phyloP scores from a whole-genome alignment of 2,329 filamentous ascomycete genomes.

The Verticillium nubilum region DNA sequence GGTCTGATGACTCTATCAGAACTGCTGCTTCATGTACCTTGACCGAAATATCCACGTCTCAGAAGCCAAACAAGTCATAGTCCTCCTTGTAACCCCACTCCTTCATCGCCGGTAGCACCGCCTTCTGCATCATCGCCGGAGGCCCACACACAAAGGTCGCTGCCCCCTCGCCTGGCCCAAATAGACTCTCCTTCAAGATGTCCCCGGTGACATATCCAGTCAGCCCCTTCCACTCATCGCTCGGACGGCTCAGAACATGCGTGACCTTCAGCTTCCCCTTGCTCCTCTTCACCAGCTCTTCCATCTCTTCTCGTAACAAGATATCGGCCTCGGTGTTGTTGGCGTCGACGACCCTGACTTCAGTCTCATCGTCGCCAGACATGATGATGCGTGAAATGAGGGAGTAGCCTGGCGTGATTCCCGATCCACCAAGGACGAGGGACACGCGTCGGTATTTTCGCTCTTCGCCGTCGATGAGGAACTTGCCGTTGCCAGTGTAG shows the following conservation, averaged over 20 bases:
- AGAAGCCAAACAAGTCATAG: slow-evolving; percentile 38
- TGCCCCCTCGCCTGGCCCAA: slow-evolving; percentile 31
- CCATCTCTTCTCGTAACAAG: slow-evolving; percentile 34
- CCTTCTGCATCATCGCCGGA: slow-evolving; percentile 44
- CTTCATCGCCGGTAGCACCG: slow-evolving; percentile 40
- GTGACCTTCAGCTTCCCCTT: slow-evolving; percentile 33
- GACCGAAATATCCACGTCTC: no score
- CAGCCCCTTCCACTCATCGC: slow-evolving; percentile 36
- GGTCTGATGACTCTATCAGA: no score
- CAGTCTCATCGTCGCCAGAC: slow-evolving; percentile 22
- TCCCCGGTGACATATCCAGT: slow-evolving; percentile 37
- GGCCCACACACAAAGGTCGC: slow-evolving; percentile 44
- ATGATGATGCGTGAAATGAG: slow-evolving; percentile 37
- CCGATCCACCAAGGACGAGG: slow-evolving; percentile 43
- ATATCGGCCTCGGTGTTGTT: slow-evolving; percentile 43
- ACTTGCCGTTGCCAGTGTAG: slow-evolving; percentile 40
- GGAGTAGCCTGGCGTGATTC: slow-evolving; percentile 46
- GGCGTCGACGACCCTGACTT: slow-evolving; percentile 38
- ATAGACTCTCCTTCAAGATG: slow-evolving; percentile 32
- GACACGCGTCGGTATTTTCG: slow-evolving; percentile 36
- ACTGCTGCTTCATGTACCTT: no score
- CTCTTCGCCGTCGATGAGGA: slow-evolving; percentile 35
- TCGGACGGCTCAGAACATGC: slow-evolving; percentile 40
- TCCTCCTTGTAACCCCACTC: slow-evolving; percentile 39
- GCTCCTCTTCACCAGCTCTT: slow-evolving; percentile 28